These are phyloP conservation scores for Prunus armeniaca DNA, from an alignment of 306 rosid species.

Conservation along the genomic window DNA sequence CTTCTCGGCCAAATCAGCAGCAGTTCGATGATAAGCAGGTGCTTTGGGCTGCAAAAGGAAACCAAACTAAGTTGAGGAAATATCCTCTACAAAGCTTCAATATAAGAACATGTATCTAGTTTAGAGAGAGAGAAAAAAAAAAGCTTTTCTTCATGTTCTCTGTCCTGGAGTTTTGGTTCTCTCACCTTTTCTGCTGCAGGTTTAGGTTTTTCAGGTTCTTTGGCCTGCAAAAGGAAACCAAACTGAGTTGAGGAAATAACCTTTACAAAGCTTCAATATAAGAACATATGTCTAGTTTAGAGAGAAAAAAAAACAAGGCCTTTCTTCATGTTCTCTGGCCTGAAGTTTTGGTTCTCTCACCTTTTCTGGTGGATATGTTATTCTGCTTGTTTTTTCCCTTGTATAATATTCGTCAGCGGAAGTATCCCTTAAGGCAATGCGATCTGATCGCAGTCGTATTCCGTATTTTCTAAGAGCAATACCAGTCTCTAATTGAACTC, in stretches of 20 bases:
- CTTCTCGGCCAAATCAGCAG: not conserved
- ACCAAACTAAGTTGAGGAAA: conserved; percentile 16
- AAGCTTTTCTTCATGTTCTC: no score
- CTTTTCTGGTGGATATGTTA: not conserved
- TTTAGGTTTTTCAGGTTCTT: conserved; percentile 1
- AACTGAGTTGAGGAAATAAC: conserved; percentile 9
- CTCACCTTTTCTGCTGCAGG: not conserved
- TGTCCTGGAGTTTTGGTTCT: no score
- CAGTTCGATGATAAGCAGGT: not conserved
- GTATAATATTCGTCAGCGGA: not conserved
- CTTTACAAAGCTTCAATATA: not conserved
- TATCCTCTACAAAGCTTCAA: not conserved
- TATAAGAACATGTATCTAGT: not conserved
- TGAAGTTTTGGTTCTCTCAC: not conserved
- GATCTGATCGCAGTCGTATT: not conserved
- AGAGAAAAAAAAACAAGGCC: not conserved
- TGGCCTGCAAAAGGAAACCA: conserved; percentile 37
- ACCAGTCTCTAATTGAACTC: not conserved
- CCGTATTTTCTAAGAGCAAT: no score
- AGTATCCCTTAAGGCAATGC: not conserved
- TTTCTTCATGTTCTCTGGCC: not conserved
- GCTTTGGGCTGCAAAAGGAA: conserved; percentile 36
- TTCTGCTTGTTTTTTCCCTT: not conserved
- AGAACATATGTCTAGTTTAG: not conserved
- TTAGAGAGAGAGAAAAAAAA: not conserved